Conservation (phyloP, 2,329 filamentous ascomycete species). For the Rhynchosporium secalis region DNA sequence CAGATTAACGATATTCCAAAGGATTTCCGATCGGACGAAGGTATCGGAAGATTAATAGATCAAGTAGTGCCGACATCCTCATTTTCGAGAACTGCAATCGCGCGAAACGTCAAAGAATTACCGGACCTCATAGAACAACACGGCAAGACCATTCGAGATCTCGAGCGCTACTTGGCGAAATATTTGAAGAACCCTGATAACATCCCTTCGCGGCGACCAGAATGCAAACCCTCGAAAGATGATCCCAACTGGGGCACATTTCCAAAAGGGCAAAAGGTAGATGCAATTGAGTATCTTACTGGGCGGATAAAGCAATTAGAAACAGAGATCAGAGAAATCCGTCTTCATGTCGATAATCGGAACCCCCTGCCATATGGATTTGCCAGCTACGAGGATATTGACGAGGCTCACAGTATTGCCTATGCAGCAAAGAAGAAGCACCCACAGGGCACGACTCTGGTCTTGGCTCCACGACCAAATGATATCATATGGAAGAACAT, state of each 20-base stretch:
- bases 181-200: constrained; percentile 86
- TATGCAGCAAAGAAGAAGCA: constrained; percentile 79
- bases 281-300: constrained; percentile 92
- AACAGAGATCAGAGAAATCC: constrained; percentile 78
- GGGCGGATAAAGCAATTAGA: constrained; percentile 82
- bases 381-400: constrained; percentile 86
- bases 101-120: constrained; percentile 87
- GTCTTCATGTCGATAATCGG: constrained; percentile 79
- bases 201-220: constrained; percentile 74
- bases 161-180: constrained; percentile 82
- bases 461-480: constrained; percentile 79
- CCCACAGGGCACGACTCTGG: constrained; percentile 74
- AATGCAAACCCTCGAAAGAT: constrained; percentile 77
- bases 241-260: constrained; percentile 68
- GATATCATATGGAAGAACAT: constrained; percentile 98
- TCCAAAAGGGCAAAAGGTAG: constrained; percentile 72
- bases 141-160: constrained; percentile 72
- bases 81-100: constrained; percentile 77
- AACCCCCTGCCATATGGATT: constrained; percentile 92
- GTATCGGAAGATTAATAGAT: constrained; percentile 81
- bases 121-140: constrained; percentile 85
- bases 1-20: constrained; percentile 82
- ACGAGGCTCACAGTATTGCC: constrained; percentile 84
- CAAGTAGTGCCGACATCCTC: constrained; percentile 75
- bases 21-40: constrained; percentile 77